Conservation (phyloP, 2,329 filamentous ascomycete genomes). For the Colletotrichum cordylinicola region DNA sequence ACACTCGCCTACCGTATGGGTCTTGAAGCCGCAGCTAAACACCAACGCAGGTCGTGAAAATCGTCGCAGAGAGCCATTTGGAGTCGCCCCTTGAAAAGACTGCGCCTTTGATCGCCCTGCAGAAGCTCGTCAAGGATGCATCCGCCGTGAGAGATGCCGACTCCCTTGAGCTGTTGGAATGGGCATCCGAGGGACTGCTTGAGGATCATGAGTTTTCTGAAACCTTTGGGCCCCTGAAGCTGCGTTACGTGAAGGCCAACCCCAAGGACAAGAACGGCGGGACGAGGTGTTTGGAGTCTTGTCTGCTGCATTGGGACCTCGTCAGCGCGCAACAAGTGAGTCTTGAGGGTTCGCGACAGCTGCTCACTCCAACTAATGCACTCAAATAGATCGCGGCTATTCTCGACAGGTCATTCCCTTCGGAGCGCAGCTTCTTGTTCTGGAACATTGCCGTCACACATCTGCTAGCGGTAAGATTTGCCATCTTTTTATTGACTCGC, state of each 20-base stretch:
- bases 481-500: too few species aligned
- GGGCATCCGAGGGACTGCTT: conserved; percentile 49
- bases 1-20: background rate
- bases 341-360: background rate
- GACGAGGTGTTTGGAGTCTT: conserved; percentile 55
- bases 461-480: conserved; percentile 53
- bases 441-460: conserved; percentile 61
- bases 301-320: conserved; percentile 60
- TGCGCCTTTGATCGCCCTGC: conserved; percentile 48
- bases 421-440: conserved; percentile 55
- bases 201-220: conserved; percentile 47
- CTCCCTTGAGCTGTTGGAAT: conserved; percentile 60
- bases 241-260: conserved; percentile 57
- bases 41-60: conserved; percentile 45
- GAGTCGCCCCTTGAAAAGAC: conserved; percentile 54
- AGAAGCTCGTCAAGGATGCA: conserved; percentile 52
- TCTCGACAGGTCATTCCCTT: conserved; percentile 55
- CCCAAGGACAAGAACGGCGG: conserved; percentile 49
- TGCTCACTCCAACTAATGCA: background rate
- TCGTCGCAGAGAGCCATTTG: conserved; percentile 57
- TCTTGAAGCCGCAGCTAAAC: background rate
- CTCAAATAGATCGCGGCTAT: conserved; percentile 55
- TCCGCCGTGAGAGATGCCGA: conserved; percentile 54
- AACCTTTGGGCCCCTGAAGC: conserved; percentile 55
- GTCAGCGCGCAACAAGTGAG: conserved; percentile 61